Base-by-base conservation (phyloP, 352 stramenopile species). In the Phytopythium boreale region DNA sequence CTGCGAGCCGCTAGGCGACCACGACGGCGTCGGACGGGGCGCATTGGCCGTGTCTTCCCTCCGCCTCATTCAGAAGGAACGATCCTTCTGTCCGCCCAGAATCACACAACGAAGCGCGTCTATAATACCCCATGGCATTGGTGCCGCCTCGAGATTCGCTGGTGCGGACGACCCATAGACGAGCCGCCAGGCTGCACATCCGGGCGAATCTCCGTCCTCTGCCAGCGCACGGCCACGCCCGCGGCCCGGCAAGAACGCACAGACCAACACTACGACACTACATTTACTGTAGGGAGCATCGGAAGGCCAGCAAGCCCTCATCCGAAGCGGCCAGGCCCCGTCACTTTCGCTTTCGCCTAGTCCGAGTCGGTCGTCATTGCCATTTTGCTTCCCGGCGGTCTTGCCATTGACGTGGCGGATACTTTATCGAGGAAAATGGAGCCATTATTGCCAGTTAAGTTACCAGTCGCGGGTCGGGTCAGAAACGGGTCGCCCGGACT, bases 381-480 rank as follows among this genome's bases (percentile, higher is more conserved):
- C 51, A 57, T 57, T 26, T 7, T 34, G 29, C 7, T 3, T 34
- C 7, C 43, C 43, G 43, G 43, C 43, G n/a, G 7, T 26, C 10
- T 31, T 22, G 39, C 11, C 43, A 34, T 7, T 34, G 29, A 3
- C 41, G 4, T 22, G 12, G 24, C 6, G 36, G 19, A 58, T 39
- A 59, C 34, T 31, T 59, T 15, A 4, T 59, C 55, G 10, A 49
- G 36, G n/a, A 24, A 60, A 20, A 60, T 60, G 55, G 6, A 60
- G 55, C 36, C 55, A 60, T 60, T 60, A 17, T 22, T 60, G n/a
- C 55, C 55, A 2, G 8, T 60, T 24, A 60, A 47, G 55, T 46
- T 36, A 9, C 36, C 36, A 14, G 14, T 22, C 0, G 9, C 22
- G 9, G 34, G 34, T 39, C 34, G 34, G 34, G 34, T 39, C n/a